A percentile compares a stretch with the other conserved stretches of the same genome.
Evolutionary conservation across 257 asterid species (phyloP).

Genomic region (Salvia miltiorrhiza): DNA sequence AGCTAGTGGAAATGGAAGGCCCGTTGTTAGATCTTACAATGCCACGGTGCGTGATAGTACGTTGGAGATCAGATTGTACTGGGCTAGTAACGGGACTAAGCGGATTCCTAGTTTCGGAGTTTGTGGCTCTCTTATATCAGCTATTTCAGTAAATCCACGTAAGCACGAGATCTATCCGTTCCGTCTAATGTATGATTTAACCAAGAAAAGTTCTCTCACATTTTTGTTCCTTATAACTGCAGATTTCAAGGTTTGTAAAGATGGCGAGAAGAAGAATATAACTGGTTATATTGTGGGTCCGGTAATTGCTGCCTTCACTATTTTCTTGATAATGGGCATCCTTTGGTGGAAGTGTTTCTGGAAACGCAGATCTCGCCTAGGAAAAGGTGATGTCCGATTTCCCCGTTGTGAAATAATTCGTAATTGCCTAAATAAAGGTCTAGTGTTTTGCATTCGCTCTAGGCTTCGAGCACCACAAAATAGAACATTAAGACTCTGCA

Average conservation of each 20-base stretch:
- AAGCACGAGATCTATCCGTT: constrained; percentile 16
- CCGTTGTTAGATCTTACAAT: constrained; percentile 40
- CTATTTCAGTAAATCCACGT: constrained; percentile 77
- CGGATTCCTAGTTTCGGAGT: constrained; percentile 71
- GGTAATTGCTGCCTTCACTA: constrained; percentile 29
- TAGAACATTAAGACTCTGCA: too few relatives aligned
- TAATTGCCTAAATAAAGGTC: neutral
- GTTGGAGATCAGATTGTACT: constrained; percentile 74
- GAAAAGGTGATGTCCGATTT: constrained; percentile 36
- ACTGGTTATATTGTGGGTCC: constrained; percentile 38
- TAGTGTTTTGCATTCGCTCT: too few relatives aligned
- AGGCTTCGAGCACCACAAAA: too few relatives aligned
- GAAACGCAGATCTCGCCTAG: constrained; percentile 29
- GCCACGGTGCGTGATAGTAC: constrained; percentile 50
- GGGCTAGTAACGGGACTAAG: constrained; percentile 92
- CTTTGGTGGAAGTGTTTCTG: constrained; percentile 58
- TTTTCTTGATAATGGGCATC: constrained; percentile 31
- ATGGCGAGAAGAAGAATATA: constrained; percentile 43
- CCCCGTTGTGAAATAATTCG: neutral
- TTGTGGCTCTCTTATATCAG: constrained; percentile 86
- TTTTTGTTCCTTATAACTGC: constrained; percentile 18
- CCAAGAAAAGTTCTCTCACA: neutral
- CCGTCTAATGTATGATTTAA: neutral
- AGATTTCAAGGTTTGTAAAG: constrained; percentile 62
- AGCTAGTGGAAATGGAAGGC: constrained; percentile 68